These are phyloP conservation scores for Penicillium sp. DNA, from an alignment of 2,329 filamentous ascomycete species.

Conservation along the genomic window DNA sequence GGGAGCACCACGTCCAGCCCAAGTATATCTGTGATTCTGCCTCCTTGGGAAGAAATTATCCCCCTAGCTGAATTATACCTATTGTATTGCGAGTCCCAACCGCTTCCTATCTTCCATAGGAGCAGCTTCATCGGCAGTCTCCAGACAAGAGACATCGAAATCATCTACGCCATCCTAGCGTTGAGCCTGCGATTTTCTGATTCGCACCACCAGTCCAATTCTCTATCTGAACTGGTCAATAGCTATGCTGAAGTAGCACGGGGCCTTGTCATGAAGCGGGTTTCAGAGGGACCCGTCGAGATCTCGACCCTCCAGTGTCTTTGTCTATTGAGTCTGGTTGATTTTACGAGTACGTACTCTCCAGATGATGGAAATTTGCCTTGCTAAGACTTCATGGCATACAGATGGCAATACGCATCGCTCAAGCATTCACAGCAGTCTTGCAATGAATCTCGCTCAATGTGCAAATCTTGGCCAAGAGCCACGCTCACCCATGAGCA, in stretches of 20 bases:
- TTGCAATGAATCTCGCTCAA: constrained; percentile 50
- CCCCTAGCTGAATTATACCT: constrained; percentile 49
- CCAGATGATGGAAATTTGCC: background rate
- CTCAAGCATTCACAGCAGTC: constrained; percentile 48
- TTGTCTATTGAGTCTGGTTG: constrained; percentile 45
- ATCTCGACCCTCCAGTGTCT: constrained; percentile 48
- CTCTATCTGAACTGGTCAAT: constrained; percentile 31
- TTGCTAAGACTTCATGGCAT: background rate
- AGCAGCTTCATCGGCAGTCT: constrained; percentile 46
- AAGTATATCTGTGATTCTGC: constrained; percentile 33
- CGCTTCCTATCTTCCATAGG: constrained; percentile 51
- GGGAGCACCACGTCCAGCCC: constrained; percentile 11
- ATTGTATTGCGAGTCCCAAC: constrained; percentile 54
- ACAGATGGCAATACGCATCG: constrained; percentile 50
- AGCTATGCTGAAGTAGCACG: constrained; percentile 44
- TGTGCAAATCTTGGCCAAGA: constrained; percentile 50
- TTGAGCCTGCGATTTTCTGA: constrained; percentile 48
- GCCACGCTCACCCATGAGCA: constrained; percentile 20
- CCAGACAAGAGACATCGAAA: constrained; percentile 39
- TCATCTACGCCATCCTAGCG: constrained; percentile 43
- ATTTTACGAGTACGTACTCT: constrained; percentile 42
- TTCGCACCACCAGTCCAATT: constrained; percentile 22
- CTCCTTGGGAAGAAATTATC: constrained; percentile 43
- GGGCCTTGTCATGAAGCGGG: constrained; percentile 41
- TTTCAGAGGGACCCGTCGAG: constrained; percentile 44